These are phyloP conservation scores for Apiotrichum akiyoshidainum DNA, from an alignment of 1,284 basidiomycete genomes.

Conservation along the genomic window DNA sequence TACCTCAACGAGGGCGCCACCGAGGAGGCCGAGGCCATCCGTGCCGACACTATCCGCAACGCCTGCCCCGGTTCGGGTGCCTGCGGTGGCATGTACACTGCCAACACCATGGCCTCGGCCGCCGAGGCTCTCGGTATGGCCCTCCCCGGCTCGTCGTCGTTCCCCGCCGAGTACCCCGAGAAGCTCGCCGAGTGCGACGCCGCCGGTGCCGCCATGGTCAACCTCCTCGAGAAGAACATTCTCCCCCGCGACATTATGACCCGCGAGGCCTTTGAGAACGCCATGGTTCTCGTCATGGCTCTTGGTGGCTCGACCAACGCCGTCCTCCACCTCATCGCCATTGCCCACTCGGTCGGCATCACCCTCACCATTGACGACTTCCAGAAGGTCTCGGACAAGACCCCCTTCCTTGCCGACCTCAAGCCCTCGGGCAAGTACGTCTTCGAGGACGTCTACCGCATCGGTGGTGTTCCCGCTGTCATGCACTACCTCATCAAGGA, in stretches of 20 bases:
- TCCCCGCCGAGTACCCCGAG: constrained; percentile 85
- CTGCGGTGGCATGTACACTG: constrained; percentile 91
- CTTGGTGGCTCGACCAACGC: constrained; percentile 92
- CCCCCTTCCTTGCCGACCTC: constrained; percentile 90
- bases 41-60: constrained; percentile 80
- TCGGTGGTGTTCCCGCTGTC: constrained; percentile 78
- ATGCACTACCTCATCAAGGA: constrained; percentile 77
- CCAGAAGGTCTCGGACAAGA: constrained; percentile 77
- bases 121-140: constrained; percentile 91
- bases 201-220: constrained; percentile 74
- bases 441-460: constrained; percentile 93
- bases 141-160: constrained; percentile 92
- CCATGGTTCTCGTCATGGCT: constrained; percentile 91
- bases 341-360: constrained; percentile 85
- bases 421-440: constrained; percentile 93
- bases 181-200: constrained; percentile 68
- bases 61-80: constrained; percentile 94
- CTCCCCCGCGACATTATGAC: constrained; percentile 96
- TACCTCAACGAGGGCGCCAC: constrained; percentile 87
- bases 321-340: constrained; percentile 88
- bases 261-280: constrained; percentile 89
- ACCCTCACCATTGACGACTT: constrained; percentile 90
- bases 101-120: constrained; percentile 93
- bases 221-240: constrained; percentile 86
- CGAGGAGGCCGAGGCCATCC: constrained; percentile 69